Percentiles rank a stretch among this genome's conserved stretches.
phyloP scores from a whole-genome alignment of 176 grass and related monocot genomes.

The Cenchrus fungigraminus region DNA sequence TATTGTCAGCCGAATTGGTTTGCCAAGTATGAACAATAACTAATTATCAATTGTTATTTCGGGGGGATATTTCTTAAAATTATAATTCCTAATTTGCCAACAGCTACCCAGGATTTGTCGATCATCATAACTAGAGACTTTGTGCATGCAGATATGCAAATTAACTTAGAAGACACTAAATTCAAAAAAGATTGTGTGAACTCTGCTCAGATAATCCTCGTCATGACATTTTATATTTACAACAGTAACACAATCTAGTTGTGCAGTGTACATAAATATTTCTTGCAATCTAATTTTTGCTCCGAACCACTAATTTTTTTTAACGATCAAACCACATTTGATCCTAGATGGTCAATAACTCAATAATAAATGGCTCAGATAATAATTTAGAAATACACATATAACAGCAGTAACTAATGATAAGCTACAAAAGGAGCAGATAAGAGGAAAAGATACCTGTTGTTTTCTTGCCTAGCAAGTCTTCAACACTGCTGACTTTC shows the following conservation, averaged over 20 bases:
- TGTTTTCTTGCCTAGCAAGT: constrained; percentile 55
- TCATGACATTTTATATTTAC: not conserved
- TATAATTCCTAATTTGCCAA: not conserved
- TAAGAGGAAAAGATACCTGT: constrained; percentile 46
- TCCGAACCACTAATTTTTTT: not conserved
- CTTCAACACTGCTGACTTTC: constrained; percentile 64
- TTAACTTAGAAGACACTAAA: not conserved
- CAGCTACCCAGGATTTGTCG: not conserved
- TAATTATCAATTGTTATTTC: not conserved
- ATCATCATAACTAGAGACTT: not conserved
- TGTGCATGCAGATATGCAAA: not conserved
- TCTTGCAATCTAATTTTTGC: not conserved
- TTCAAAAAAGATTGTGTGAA: not conserved
- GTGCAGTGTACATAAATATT: not conserved
- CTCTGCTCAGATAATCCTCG: not conserved
- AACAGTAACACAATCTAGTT: not conserved
- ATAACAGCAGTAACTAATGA: not conserved
- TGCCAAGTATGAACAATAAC: not conserved
- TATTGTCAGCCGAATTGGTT: not conserved
- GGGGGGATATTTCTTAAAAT: too few species aligned
- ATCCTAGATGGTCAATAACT: constrained; percentile 15
- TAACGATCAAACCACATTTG: not conserved
- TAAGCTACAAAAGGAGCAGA: constrained; percentile 18
- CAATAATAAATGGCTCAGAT: not conserved
- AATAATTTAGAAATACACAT: not conserved